phyloP scores from a whole-genome alignment of 176 grass and related monocot species.

The maize (Zea mays) region DNA sequence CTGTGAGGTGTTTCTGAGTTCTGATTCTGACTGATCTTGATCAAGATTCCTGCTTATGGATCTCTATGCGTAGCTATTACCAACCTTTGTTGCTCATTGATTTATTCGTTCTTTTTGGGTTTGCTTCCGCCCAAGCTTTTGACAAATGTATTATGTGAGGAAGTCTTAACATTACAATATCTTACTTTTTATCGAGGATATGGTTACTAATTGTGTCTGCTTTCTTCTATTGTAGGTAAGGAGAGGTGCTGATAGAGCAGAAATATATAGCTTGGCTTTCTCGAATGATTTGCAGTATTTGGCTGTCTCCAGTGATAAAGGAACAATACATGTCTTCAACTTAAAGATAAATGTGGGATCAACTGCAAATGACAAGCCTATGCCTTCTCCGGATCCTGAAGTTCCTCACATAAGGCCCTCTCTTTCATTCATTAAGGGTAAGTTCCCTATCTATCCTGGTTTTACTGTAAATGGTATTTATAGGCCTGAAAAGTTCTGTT shows the following conservation, averaged over 20 bases:
- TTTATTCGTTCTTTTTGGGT: neutral
- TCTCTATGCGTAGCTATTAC: neutral
- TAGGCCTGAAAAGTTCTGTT: neutral
- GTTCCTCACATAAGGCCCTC: slow-evolving; percentile 57
- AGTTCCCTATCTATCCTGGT: slow-evolving; percentile 7
- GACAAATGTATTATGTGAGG: neutral
- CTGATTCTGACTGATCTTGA: neutral
- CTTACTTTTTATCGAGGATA: neutral
- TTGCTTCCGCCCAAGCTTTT: neutral
- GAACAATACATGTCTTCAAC: slow-evolving; percentile 96
- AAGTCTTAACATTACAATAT: neutral
- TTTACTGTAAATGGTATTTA: neutral
- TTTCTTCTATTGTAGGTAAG: slow-evolving; percentile 62
- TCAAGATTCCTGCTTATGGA: slow-evolving; percentile 1
- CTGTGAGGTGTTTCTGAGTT: neutral
- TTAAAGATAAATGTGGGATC: slow-evolving; percentile 85
- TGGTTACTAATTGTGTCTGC: neutral
- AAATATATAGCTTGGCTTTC: slow-evolving; percentile 99
- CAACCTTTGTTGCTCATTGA: neutral
- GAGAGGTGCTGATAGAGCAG: slow-evolving; percentile 97
- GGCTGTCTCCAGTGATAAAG: slow-evolving; percentile 95
- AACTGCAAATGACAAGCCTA: slow-evolving; percentile 76
- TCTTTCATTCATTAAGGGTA: slow-evolving; percentile 98
- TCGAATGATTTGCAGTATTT: slow-evolving; percentile 88
- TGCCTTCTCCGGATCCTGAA: slow-evolving; percentile 63